Conservation (phyloP, 495 filamentous ascomycete genomes). For the Echria macrotheca region DNA sequence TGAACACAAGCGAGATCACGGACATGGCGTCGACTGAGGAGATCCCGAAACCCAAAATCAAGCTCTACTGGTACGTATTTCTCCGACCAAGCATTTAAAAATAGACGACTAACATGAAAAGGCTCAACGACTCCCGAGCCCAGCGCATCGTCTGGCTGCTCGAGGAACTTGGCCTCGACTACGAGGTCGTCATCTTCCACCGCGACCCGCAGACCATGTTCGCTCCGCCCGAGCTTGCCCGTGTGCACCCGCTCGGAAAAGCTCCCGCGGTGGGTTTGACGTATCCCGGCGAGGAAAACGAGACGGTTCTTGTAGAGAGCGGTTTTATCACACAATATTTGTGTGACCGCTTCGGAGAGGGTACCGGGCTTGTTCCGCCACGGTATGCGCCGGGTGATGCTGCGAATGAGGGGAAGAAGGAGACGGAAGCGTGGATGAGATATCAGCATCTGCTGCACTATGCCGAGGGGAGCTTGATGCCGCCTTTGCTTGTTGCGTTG, state of each 20-base stretch:
- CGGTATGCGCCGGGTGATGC: slow-evolving; percentile 55
- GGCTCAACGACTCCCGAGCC: slow-evolving; percentile 73
- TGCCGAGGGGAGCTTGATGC: slow-evolving; percentile 50
- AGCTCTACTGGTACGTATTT: background rate
- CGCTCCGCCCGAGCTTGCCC: slow-evolving; percentile 66
- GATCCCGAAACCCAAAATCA: background rate
- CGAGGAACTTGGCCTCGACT: slow-evolving; percentile 73
- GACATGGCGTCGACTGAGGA: background rate
- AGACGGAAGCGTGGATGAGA: slow-evolving; percentile 70
- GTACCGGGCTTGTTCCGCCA: slow-evolving; percentile 56
- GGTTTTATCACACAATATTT: slow-evolving; percentile 77
- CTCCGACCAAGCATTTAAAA: background rate
- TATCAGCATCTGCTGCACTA: slow-evolving; percentile 80
- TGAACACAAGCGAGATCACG: background rate
- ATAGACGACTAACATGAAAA: slow-evolving; percentile 20
- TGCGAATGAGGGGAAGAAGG: slow-evolving; percentile 51
- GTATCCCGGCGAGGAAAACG: slow-evolving; percentile 16
- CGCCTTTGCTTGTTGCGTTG: slow-evolving; percentile 12
- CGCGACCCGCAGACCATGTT: slow-evolving; percentile 48
- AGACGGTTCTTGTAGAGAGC: slow-evolving; percentile 72
- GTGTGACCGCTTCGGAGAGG: slow-evolving; percentile 57
- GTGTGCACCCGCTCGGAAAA: slow-evolving; percentile 82
- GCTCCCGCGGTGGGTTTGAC: slow-evolving; percentile 65
- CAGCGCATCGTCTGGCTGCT: slow-evolving; percentile 88
- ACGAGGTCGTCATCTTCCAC: slow-evolving; percentile 70